Evolutionary conservation across 306 rosid genomes (phyloP).

Genomic region (Luffa aegyptiaca): DNA sequence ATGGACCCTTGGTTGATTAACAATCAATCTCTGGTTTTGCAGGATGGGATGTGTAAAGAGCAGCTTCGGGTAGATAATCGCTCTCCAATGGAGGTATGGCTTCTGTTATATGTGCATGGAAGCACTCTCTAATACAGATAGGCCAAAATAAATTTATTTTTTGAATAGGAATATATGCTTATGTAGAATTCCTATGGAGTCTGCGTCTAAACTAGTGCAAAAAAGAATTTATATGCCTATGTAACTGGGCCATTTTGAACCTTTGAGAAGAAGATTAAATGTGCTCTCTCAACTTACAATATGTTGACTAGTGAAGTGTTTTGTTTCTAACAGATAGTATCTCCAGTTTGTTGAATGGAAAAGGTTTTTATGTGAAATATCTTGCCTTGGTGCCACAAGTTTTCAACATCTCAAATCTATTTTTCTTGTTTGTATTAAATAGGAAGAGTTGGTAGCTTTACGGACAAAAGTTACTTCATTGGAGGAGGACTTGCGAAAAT

Average conservation of each 20-base stretch:
- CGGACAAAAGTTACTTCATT: constrained; percentile 51
- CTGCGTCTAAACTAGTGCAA: neutral
- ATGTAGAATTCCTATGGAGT: neutral
- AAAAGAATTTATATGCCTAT: neutral
- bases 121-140: neutral
- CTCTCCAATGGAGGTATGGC: constrained; percentile 49
- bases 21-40: constrained; percentile 17
- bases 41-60: constrained; percentile 60
- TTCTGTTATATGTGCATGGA: constrained; percentile 6
- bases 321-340: constrained; percentile 1
- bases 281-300: neutral
- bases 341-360: neutral
- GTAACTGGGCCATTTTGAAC: neutral
- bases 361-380: neutral
- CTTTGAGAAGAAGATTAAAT: neutral
- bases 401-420: constrained; percentile 1
- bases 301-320: neutral
- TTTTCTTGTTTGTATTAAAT: constrained; percentile 22
- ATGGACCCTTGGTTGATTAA: neutral
- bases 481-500: constrained; percentile 80
- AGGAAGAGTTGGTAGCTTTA: constrained; percentile 72
- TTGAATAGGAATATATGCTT: neutral
- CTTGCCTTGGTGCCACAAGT: constrained; percentile 8
- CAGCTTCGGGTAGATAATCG: constrained; percentile 36
- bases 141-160: neutral